Evolutionary conservation across 768 basidiomycete species (phyloP), one percentile per base, ranked within the genome.

Genomic region (Albatrellus ellisii): DNA sequence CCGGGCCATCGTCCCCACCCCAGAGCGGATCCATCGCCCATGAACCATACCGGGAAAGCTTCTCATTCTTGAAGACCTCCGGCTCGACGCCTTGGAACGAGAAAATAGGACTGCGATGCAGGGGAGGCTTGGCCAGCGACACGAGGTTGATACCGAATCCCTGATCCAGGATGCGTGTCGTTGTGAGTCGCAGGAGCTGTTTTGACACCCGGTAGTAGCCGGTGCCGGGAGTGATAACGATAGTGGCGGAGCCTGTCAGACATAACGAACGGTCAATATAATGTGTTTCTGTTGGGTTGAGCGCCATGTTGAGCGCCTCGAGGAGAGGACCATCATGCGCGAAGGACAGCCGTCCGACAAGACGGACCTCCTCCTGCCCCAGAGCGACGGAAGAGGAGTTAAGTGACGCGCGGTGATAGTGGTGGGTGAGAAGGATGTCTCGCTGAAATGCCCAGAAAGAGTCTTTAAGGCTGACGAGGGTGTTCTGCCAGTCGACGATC

Each of bases 241-340:
- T 73, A 3, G 83, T 86, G 11, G 78, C 76, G 1, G 80, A 62
- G 17, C 94, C 94, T 0, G 92, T 98, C 11, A 90, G 68, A 2
- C 82, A 86, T 7, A 98, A 65, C 25, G 94, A 95, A 15, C 95
- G 79, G 58, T 98, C 95, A 49, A 98, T 79, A 56, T 95, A 92
- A 56, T 95, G 89, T 2, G 82, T 86, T 61, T 98, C 94, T 12
- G 82, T 82, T 0, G 92, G 87, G 54, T 90, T 94, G 12, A 97
- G 70, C 0, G 79, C 86, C 34, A 99, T 71, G 54, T 98, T 98
- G 39, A 98, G 69, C 1, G 90, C 89, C 59, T 98, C 95, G 4
- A 98, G 72, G n/a, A 98, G 69, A 29, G 91, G 91, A 1, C 91
- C 90, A 49, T 98, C 91, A 52, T 94, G 89, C 0, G 95, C 94